Evolutionary conservation across 179 eudicot genomes (phyloP).

Genomic region (Drosera spatulata): DNA sequence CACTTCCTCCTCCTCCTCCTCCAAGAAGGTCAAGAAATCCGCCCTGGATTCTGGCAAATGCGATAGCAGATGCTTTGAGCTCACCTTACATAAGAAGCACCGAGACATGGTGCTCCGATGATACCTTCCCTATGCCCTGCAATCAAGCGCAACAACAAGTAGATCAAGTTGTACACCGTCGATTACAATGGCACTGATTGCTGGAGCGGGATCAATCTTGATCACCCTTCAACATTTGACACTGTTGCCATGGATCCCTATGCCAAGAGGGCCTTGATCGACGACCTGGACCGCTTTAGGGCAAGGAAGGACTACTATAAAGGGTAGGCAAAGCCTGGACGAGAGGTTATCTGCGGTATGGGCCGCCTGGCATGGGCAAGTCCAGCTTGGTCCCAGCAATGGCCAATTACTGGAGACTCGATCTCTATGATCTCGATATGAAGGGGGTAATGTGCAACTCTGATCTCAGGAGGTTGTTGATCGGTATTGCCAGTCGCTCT

Average conservation of each 20-base stretch:
- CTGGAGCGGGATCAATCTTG: slow-evolving; percentile 22
- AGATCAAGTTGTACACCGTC: slow-evolving; percentile 27
- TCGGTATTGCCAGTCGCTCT: background rate
- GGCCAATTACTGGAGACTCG: slow-evolving; percentile 3
- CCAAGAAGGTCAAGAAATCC: slow-evolving; percentile 5
- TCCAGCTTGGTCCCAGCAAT: slow-evolving; percentile 35
- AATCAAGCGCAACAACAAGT: slow-evolving; percentile 20
- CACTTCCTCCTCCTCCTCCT: background rate
- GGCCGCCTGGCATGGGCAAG: slow-evolving; percentile 34
- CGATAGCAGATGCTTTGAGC: slow-evolving; percentile 15
- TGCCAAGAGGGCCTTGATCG: slow-evolving; percentile 15
- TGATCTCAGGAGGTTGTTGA: background rate
- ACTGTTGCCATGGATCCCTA: slow-evolving; percentile 32
- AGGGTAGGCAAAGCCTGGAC: slow-evolving; percentile 41
- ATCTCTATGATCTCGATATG: background rate
- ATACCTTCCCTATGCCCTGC: slow-evolving; percentile 18
- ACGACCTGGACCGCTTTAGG: slow-evolving; percentile 26
- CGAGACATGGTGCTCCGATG: slow-evolving; percentile 14
- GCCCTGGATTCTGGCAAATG: too few species aligned
- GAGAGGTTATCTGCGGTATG: slow-evolving; percentile 31
- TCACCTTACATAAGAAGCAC: slow-evolving; percentile 18
- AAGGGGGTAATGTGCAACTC: background rate
- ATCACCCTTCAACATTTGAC: slow-evolving; percentile 29
- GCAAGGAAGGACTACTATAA: slow-evolving; percentile 26
- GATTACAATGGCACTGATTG: slow-evolving; percentile 28